A percentile compares a stretch with the other conserved stretches of the same genome.
These are phyloP conservation scores for Cubamyces sp. DNA, from an alignment of 768 basidiomycete genomes.

Conservation along the genomic window DNA sequence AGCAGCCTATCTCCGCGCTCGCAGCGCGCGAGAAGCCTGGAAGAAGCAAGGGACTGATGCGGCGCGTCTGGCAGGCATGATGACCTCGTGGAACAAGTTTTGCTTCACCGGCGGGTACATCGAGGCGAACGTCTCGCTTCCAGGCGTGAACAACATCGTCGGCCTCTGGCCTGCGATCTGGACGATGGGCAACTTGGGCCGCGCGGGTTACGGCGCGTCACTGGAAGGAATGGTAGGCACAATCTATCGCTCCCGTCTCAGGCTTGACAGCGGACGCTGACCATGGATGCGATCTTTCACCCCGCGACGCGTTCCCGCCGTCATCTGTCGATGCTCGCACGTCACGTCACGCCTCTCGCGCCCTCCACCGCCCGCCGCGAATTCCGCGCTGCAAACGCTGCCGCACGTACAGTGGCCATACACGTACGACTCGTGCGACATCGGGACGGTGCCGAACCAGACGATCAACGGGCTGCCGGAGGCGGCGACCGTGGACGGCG, in stretches of 20 bases:
- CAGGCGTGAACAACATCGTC: slow-evolving; percentile 63
- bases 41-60: background rate
- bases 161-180: slow-evolving; percentile 82
- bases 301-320: too few species aligned
- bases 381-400: too few species aligned
- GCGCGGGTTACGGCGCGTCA: slow-evolving; percentile 87
- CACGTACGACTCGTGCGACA: slow-evolving; percentile 83
- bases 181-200: slow-evolving; percentile 83
- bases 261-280: too few species aligned
- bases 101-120: slow-evolving; percentile 91
- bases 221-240: slow-evolving; percentile 75
- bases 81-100: slow-evolving; percentile 85
- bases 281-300: too few species aligned
- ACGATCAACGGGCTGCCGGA: slow-evolving; percentile 66
- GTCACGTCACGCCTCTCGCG: too few species aligned
- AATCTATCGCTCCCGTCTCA: background rate
- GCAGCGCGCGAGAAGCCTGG: background rate
- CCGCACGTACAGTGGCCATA: slow-evolving; percentile 66
- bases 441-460: slow-evolving; percentile 92
- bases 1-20: background rate
- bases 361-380: too few species aligned
- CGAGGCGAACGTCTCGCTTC: slow-evolving; percentile 67
- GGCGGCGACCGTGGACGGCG: slow-evolving; percentile 65
- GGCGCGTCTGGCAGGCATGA: slow-evolving; percentile 40
- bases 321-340: too few species aligned